Evolutionary conservation across 345 rosid genomes (phyloP).

Genomic region (Nephelium lappaceum): DNA sequence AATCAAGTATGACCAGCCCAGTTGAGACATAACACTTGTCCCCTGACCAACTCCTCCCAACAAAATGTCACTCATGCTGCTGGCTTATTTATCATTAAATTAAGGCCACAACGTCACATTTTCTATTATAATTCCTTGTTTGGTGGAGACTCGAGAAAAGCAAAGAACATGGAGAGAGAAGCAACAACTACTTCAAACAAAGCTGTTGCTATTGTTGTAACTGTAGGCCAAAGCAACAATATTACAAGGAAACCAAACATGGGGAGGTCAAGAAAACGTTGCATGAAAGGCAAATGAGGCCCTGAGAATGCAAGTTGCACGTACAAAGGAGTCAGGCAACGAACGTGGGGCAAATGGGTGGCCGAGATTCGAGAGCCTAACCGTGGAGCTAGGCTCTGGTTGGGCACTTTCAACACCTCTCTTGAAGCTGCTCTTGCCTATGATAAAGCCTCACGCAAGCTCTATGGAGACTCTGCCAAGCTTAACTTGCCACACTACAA

Average conservation of each 20-base stretch:
- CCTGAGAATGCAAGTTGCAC: constrained; percentile 64
- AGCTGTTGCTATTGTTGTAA: no score
- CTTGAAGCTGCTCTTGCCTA: constrained; percentile 58
- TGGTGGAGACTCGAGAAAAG: neutral
- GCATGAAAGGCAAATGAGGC: constrained; percentile 74
- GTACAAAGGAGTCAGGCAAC: constrained; percentile 57
- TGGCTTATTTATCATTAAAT: neutral
- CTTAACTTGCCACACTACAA: constrained; percentile 42
- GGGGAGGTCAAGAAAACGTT: constrained; percentile 69
- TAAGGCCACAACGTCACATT: neutral
- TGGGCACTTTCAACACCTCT: constrained; percentile 56
- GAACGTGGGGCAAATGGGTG: constrained; percentile 72
- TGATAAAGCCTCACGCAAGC: constrained; percentile 54
- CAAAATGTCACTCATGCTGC: neutral
- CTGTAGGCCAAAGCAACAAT: no score
- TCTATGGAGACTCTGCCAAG: constrained; percentile 51
- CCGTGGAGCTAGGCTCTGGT: constrained; percentile 55
- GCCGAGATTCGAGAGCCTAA: constrained; percentile 64
- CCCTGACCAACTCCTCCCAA: no score
- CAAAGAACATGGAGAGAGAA: neutral
- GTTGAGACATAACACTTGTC: no score
- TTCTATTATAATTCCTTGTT: neutral
- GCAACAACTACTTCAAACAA: neutral
- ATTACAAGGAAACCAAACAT: constrained; percentile 33
- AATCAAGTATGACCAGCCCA: no score